These are phyloP conservation scores for Acaromyces ingoldii DNA, from an alignment of 1,284 basidiomycete genomes.

Conservation along the genomic window DNA sequence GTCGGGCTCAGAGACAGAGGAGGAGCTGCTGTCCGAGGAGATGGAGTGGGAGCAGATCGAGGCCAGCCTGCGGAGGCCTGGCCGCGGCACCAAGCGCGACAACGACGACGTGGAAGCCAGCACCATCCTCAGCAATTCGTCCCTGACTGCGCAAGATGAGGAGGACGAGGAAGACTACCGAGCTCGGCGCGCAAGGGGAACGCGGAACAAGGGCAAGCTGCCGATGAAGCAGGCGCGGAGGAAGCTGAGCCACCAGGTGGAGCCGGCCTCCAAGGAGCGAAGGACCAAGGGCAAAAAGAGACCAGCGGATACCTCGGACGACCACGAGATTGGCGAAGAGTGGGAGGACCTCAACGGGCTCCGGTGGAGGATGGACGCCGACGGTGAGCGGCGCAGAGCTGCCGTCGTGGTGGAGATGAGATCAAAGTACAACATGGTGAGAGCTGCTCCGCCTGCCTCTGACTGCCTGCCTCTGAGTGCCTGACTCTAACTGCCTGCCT, in stretches of 20 bases:
- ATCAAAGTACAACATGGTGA: conserved; percentile 35
- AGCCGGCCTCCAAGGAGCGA: too few relatives aligned
- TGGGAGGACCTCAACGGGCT: conserved; percentile 43
- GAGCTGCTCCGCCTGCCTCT: neutral
- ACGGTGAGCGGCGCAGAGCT: conserved; percentile 17
- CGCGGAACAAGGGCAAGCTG: too few relatives aligned
- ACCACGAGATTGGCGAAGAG: conserved; percentile 39
- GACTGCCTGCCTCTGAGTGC: neutral
- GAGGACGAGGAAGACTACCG: too few relatives aligned
- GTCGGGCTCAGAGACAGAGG: too few relatives aligned
- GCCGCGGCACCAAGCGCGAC: neutral
- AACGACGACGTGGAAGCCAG: neutral
- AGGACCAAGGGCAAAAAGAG: conserved; percentile 19
- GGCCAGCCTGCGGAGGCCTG: too few relatives aligned
- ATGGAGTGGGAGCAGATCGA: too few relatives aligned
- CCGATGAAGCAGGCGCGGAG: too few relatives aligned
- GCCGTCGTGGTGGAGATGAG: conserved; percentile 40
- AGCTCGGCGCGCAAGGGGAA: too few relatives aligned
- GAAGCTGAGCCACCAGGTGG: too few relatives aligned
- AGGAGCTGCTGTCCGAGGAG: too few relatives aligned
- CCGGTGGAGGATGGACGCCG: conserved; percentile 36
- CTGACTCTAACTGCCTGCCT: neutral
- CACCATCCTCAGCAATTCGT: too few relatives aligned
- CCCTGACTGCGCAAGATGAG: too few relatives aligned
- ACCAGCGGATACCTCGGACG: conserved; percentile 28